Evolutionary conservation across 148 eudicot genomes (phyloP), one percentile per base, ranked within the genome.

Genomic region (Pouteria glomerata): DNA sequence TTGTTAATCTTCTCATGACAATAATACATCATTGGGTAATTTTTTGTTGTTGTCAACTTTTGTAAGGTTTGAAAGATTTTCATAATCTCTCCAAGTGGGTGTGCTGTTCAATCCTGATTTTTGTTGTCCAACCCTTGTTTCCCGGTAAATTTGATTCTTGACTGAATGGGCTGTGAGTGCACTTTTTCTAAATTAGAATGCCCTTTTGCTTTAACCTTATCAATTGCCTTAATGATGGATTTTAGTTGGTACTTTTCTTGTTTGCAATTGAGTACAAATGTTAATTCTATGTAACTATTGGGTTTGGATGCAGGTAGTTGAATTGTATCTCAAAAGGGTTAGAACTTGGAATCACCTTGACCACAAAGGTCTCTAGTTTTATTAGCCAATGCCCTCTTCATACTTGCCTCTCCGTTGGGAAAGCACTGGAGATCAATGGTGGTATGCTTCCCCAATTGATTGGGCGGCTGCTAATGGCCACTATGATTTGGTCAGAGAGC

Each of bases 381-480:
- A n/a, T n/a, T n/a, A n/a, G 26, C 58, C 53, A 65, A 80, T 80
- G 83, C 80, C 87, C 23, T 65, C 82, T 19, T 69, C 78, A 30
- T 74, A 84, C 65, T 91, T 91, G 47, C 91, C 91, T 12, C 79
- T 91, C 1, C 77, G 97, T 68, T 91, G 95, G 97, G 95, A 91
- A 77, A 91, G 97, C 81, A 89, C 97, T 53, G 92, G 97, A 23
- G 97, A 91, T 57, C 89, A 89, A 48, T 91, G 97, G 97, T 91
- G 97, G 97, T 91, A 84, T 71, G 97, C 92, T 50, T 81, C 90
- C 13, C 97, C 97, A 19, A 87, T 91, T 55, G 97, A 91, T 67
- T 91, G 80, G 81, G 97, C 97, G 8, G 92, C 97, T 5, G 97
- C 97, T 48, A 89, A 89, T 73, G 97, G 97, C 27, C 92, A 87